Conservation (phyloP, 1,284 basidiomycete genomes). For the Leccinum pallidistipes region DNA sequence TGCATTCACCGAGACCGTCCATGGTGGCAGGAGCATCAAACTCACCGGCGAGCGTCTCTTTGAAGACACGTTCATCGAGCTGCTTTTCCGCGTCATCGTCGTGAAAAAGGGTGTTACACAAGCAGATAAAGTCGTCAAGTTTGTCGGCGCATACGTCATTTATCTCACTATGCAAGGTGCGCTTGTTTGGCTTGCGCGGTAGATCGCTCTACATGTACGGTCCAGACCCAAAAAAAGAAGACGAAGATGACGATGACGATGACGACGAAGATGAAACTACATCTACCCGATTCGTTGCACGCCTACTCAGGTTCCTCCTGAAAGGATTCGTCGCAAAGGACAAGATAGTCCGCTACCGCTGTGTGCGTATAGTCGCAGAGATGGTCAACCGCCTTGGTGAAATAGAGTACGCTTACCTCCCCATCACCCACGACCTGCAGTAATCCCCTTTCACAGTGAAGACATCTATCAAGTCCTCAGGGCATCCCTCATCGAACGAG, state of each 20-base stretch:
- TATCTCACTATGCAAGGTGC: conserved; percentile 80
- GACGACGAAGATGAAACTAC: conserved; percentile 74
- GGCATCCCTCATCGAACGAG: conserved; percentile 70
- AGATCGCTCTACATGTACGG: not conserved
- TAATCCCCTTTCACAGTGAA: conserved; percentile 53
- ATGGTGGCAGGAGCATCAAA: conserved; percentile 52
- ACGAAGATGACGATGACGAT: conserved; percentile 40
- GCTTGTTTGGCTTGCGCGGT: conserved; percentile 17
- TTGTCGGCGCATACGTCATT: conserved; percentile 80
- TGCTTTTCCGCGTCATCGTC: conserved; percentile 70
- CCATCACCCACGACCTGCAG: too few relatives aligned
- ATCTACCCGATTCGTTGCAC: conserved; percentile 71
- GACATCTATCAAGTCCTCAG: conserved; percentile 76
- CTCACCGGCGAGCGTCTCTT: conserved; percentile 83
- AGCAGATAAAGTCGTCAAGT: conserved; percentile 85
- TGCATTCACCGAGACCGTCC: conserved; percentile 52
- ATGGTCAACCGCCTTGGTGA: conserved; percentile 81
- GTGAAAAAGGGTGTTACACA: conserved; percentile 84
- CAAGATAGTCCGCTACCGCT: conserved; percentile 84
- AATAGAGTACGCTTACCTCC: conserved; percentile 63
- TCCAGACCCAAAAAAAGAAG: conserved; percentile 35
- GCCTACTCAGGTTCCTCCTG: conserved; percentile 77
- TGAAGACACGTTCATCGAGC: conserved; percentile 70
- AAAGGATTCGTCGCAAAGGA: conserved; percentile 88
- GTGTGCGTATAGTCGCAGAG: conserved; percentile 77